phyloP scores from a whole-genome alignment of 2,329 filamentous ascomycete genomes.

The Monilinia laxa region DNA sequence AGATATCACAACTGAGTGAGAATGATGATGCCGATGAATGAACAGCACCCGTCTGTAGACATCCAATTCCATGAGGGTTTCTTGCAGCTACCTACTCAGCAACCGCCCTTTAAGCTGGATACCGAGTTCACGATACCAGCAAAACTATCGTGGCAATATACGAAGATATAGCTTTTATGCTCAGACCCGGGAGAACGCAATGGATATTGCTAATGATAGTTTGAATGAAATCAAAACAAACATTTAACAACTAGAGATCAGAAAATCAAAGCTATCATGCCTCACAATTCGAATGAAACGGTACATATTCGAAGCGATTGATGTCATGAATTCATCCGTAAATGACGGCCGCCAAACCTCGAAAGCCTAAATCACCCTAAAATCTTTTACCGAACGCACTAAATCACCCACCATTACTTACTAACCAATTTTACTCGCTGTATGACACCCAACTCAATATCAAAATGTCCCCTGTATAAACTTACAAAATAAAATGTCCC shows the following conservation, averaged over 20 bases:
- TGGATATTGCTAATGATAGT: background rate
- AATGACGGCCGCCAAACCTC: background rate
- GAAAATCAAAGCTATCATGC: background rate
- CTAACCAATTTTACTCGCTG: background rate
- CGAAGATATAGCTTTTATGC: background rate
- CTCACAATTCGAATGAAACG: background rate
- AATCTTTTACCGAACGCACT: conserved; percentile 21
- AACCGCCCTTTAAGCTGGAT: background rate
- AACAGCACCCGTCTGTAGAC: background rate
- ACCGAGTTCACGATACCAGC: background rate
- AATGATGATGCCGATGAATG: background rate
- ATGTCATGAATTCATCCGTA: background rate
- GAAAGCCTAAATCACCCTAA: conserved; percentile 18
- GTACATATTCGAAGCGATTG: background rate
- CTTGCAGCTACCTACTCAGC: background rate
- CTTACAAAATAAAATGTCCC: background rate
- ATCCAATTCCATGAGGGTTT: background rate
- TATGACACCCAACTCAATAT: background rate
- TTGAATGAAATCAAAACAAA: background rate
- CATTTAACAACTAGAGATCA: background rate
- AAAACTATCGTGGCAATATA: background rate
- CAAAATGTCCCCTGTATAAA: background rate
- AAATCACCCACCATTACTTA: background rate
- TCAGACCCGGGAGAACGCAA: background rate
- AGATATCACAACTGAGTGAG: background rate